Percentiles rank a stretch among this genome's conserved stretches.
phyloP scores from a whole-genome alignment of 2,329 filamentous ascomycete species.

The Xylariaceae sp. region DNA sequence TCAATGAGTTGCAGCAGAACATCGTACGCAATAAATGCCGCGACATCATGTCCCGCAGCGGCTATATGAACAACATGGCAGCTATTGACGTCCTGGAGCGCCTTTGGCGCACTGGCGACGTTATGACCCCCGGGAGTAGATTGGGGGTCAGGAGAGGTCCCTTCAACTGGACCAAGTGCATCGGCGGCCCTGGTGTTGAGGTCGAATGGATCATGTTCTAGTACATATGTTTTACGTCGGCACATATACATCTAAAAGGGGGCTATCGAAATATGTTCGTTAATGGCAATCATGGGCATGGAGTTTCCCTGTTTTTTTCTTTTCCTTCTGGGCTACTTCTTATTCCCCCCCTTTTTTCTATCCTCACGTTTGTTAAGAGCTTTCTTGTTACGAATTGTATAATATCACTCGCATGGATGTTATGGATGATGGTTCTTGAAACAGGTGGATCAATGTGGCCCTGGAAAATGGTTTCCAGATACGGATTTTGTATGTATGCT shows the following conservation, averaged over 20 bases:
- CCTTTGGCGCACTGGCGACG: conserved; percentile 68
- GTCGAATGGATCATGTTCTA: conserved; percentile 73
- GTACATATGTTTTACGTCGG: conserved; percentile 4
- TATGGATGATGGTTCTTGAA: conserved; percentile 25
- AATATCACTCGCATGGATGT: conserved; percentile 27
- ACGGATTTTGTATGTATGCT: conserved; percentile 21
- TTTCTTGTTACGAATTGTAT: conserved; percentile 23
- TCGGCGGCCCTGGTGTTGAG: conserved; percentile 61
- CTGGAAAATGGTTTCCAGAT: conserved; percentile 25
- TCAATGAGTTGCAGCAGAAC: conserved; percentile 77
- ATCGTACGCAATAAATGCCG: conserved; percentile 81
- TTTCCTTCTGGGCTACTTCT: neutral
- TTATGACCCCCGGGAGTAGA: conserved; percentile 40
- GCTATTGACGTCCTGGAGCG: conserved; percentile 85
- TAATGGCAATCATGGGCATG: conserved; percentile 20
- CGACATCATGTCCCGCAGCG: conserved; percentile 85
- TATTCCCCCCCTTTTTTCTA: conserved; percentile 5
- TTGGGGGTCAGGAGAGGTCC: conserved; percentile 52
- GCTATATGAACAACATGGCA: conserved; percentile 91
- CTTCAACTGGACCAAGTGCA: conserved; percentile 64
- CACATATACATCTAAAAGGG: conserved; percentile 23
- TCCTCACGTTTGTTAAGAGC: conserved; percentile 5
- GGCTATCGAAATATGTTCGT: conserved; percentile 16
- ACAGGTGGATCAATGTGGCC: conserved; percentile 8
- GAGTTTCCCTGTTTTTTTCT: conserved; percentile 24